Conservation (phyloP, 257 asterid species). For the Petunia axillaris region DNA sequence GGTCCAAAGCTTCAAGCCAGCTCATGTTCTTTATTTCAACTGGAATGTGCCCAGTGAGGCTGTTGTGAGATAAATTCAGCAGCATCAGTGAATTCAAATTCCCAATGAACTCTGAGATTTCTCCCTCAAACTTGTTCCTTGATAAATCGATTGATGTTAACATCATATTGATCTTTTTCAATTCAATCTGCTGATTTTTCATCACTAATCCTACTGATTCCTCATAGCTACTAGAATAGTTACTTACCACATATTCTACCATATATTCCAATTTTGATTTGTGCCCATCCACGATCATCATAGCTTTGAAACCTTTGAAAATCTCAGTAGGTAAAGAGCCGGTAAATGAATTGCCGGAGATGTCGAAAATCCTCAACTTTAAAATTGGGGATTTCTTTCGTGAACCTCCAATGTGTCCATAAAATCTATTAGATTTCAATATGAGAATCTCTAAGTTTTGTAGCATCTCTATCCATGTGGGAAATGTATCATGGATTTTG, state of each 20-base stretch:
- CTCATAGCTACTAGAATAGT: no score
- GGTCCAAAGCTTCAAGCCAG: constrained; percentile 12
- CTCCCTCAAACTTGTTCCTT: not conserved
- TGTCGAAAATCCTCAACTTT: not conserved
- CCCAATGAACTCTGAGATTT: not conserved
- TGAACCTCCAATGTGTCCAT: not conserved
- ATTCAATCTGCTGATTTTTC: not conserved
- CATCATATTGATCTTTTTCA: not conserved
- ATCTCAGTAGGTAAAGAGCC: constrained; percentile 1
- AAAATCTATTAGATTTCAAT: constrained; percentile 25
- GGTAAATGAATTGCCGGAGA: not conserved
- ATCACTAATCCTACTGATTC: not conserved
- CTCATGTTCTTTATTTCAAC: not conserved
- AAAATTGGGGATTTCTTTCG: not conserved
- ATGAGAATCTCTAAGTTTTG: not conserved
- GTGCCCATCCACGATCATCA: not conserved
- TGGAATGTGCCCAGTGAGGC: not conserved
- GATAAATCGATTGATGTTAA: not conserved
- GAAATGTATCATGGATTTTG: not conserved
- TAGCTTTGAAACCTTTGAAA: not conserved
- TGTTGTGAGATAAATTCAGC: constrained; percentile 12
- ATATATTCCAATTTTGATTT: no score
- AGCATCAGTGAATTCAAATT: not conserved
- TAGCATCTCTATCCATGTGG: not conserved
- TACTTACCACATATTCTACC: no score